These are phyloP conservation scores for Aspergillus cavernicola DNA, from an alignment of 495 filamentous ascomycete genomes.

Conservation along the genomic window DNA sequence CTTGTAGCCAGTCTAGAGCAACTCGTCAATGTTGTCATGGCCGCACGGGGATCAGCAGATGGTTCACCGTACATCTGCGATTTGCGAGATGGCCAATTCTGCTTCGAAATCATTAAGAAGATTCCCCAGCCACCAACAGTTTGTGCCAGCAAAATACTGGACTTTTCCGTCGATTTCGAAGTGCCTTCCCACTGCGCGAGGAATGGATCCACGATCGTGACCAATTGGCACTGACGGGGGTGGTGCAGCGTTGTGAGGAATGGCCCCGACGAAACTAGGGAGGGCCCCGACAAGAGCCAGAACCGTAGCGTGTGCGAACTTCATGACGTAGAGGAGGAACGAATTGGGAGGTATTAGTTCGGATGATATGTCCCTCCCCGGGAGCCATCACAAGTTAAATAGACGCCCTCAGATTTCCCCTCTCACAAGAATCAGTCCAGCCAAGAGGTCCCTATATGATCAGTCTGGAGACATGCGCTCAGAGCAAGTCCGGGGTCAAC, in stretches of 20 bases:
- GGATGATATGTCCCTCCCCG: too few species aligned
- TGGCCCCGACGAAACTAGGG: not conserved
- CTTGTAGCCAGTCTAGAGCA: slow-evolving; percentile 53
- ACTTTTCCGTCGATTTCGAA: slow-evolving; percentile 62
- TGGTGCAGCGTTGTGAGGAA: not conserved
- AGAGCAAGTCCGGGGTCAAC: not conserved
- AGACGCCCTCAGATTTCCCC: too few species aligned
- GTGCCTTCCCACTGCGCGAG: slow-evolving; percentile 39
- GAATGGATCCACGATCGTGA: not conserved
- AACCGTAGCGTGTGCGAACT: not conserved
- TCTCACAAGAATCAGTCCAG: not conserved
- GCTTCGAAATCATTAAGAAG: slow-evolving; percentile 58
- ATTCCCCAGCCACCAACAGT: slow-evolving; percentile 71
- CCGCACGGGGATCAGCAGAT: not conserved
- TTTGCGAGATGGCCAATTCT: slow-evolving; percentile 42
- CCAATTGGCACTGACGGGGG: not conserved
- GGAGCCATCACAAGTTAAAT: not conserved
- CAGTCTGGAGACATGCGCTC: not conserved
- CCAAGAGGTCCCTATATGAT: not conserved
- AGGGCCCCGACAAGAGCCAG: not conserved
- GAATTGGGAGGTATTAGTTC: too few species aligned
- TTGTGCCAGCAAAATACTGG: slow-evolving; percentile 64
- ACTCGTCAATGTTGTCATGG: slow-evolving; percentile 22
- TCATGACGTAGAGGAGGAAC: not conserved
- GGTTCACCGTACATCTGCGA: not conserved